Evolutionary conservation across 2,329 filamentous ascomycete genomes (phyloP).

Genomic region (Xylariaceae sp.): DNA sequence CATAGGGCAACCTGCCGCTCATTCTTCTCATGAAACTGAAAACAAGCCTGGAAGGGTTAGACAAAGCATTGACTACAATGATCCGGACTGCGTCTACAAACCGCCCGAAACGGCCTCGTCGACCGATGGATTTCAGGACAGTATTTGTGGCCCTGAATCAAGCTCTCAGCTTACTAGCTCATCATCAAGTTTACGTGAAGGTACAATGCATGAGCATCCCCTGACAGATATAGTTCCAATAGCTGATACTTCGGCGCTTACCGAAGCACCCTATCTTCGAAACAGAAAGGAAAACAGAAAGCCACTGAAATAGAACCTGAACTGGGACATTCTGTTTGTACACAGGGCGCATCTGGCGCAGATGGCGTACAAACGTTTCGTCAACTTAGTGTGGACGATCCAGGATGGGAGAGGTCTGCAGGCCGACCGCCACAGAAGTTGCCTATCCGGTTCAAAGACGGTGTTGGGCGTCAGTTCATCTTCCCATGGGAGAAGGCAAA

Average conservation of each 20-base stretch:
- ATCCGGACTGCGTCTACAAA: no score
- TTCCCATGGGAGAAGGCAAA: constrained; percentile 65
- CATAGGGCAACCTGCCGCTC: not conserved
- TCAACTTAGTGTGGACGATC: constrained; percentile 20
- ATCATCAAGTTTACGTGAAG: no score
- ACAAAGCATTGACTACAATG: not conserved
- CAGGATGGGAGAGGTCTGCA: constrained; percentile 26
- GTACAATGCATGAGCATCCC: no score
- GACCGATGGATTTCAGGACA: no score
- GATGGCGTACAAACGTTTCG: constrained; percentile 11
- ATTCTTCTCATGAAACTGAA: not conserved
- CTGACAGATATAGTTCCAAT: no score
- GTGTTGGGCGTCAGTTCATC: constrained; percentile 62
- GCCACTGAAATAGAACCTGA: constrained; percentile 9
- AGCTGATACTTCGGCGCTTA: no score
- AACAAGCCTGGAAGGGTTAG: not conserved
- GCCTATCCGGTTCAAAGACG: constrained; percentile 65
- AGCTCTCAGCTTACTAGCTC: no score
- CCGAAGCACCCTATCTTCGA: no score
- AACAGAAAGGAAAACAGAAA: constrained; percentile 8
- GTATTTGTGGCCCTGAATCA: no score
- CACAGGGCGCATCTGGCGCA: not conserved
- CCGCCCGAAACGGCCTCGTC: no score
- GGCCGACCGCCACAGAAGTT: constrained; percentile 35
- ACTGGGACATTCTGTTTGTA: not conserved